phyloP scores from a whole-genome alignment of 2,329 filamentous ascomycete species.

The Ascochyta clinopodiicola region DNA sequence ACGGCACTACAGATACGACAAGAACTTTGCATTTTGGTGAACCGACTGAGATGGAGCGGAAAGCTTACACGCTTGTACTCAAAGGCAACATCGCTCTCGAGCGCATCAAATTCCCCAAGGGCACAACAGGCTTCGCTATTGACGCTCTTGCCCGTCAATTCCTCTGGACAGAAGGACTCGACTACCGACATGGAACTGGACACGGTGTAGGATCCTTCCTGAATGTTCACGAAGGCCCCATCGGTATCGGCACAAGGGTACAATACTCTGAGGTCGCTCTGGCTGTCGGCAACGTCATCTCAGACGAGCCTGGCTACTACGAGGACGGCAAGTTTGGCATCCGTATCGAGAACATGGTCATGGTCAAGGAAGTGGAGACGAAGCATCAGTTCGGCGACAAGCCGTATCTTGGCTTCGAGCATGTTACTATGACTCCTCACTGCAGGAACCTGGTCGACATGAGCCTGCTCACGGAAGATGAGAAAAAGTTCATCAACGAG shows the following conservation, averaged over 20 bases:
- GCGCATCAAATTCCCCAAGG: conserved; percentile 87
- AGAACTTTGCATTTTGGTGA: conserved; percentile 90
- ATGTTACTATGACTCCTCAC: conserved; percentile 96
- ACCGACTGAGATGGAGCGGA: conserved; percentile 82
- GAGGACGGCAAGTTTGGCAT: conserved; percentile 95
- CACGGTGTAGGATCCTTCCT: conserved; percentile 94
- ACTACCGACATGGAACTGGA: conserved; percentile 95
- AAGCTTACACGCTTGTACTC: conserved; percentile 90
- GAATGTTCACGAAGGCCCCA: conserved; percentile 96
- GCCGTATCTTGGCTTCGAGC: conserved; percentile 92
- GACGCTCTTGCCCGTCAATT: conserved; percentile 89
- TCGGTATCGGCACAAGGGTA: conserved; percentile 90
- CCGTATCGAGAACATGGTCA: conserved; percentile 93
- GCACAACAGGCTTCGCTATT: conserved; percentile 90
- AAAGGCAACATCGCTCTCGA: conserved; percentile 94
- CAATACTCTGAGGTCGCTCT: conserved; percentile 91
- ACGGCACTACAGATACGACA: conserved; percentile 96
- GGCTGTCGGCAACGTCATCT: conserved; percentile 91
- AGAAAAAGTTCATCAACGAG: conserved; percentile 86
- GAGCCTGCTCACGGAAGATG: conserved; percentile 71
- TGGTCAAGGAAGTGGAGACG: conserved; percentile 88
- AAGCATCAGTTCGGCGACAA: conserved; percentile 90
- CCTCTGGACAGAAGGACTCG: conserved; percentile 89
- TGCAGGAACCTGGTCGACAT: conserved; percentile 86
- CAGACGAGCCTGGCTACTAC: conserved; percentile 96